These are phyloP conservation scores for Globisporangium lucens DNA, from an alignment of 352 stramenopile genomes.

Conservation along the genomic window DNA sequence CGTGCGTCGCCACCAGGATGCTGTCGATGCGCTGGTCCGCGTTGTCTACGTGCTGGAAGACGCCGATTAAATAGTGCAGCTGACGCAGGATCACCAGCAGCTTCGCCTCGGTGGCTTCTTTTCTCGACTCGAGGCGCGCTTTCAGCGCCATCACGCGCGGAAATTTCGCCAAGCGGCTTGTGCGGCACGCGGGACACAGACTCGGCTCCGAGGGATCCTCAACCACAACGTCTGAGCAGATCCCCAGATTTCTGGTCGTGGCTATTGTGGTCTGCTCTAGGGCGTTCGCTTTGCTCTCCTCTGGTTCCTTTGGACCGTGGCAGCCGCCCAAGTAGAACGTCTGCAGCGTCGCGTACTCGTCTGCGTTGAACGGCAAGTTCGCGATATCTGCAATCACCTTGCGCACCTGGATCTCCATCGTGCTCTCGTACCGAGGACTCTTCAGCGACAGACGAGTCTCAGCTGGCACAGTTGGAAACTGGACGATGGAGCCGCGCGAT, in stretches of 20 bases:
- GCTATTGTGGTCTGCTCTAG: not conserved
- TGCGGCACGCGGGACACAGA: slow-evolving; percentile 34
- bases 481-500: slow-evolving; percentile 38
- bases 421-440: slow-evolving; percentile 66
- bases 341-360: slow-evolving; percentile 62
- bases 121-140: slow-evolving; percentile 33
- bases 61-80: slow-evolving; percentile 69
- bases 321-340: slow-evolving; percentile 61
- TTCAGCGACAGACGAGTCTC: slow-evolving; percentile 62
- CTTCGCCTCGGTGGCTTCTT: slow-evolving; percentile 31
- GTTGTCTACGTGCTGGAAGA: slow-evolving; percentile 70
- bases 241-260: not conserved
- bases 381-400: slow-evolving; percentile 66
- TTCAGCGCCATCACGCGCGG: slow-evolving; percentile 58
- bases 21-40: slow-evolving; percentile 54
- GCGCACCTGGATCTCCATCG: slow-evolving; percentile 67
- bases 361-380: slow-evolving; percentile 57
- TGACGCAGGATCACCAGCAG: slow-evolving; percentile 61
- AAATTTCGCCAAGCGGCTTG: slow-evolving; percentile 57
- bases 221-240: slow-evolving; percentile 19
- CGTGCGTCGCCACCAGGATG: slow-evolving; percentile 51
- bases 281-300: not conserved
- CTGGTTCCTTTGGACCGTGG: slow-evolving; percentile 28
- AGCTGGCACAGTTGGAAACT: slow-evolving; percentile 24
- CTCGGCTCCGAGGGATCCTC: slow-evolving; percentile 27